phyloP scores from a whole-genome alignment of 805 yeast genomes.

The Yamadazyma kitorensis region DNA sequence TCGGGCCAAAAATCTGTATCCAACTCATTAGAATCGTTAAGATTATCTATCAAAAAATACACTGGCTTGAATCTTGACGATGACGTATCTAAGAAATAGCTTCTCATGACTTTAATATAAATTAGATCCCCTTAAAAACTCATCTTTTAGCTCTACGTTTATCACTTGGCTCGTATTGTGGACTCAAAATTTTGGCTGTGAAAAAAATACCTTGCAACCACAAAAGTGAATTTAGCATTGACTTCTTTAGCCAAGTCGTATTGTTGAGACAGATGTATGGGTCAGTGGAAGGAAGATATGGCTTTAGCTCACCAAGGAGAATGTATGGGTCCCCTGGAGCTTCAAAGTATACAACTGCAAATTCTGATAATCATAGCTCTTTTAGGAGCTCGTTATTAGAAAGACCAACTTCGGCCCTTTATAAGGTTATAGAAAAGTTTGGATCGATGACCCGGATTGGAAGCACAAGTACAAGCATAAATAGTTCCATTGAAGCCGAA shows the following conservation, averaged over 20 bases:
- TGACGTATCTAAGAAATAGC: slow-evolving; percentile 53
- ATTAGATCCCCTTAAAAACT: no score
- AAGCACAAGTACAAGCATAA: neutral
- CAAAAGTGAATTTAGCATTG: no score
- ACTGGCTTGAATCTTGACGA: slow-evolving; percentile 73
- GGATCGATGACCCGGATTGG: slow-evolving; percentile 2
- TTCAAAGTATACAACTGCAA: slow-evolving; percentile 7
- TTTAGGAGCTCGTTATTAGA: slow-evolving; percentile 3
- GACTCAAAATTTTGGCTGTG: no score
- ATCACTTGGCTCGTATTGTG: no score
- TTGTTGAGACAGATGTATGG: no score
- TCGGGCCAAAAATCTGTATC: slow-evolving; percentile 37
- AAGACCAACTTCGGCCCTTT: slow-evolving; percentile 9
- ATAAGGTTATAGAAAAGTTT: slow-evolving; percentile 9
- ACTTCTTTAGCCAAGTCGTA: no score
- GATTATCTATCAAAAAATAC: slow-evolving; percentile 45
- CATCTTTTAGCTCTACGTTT: no score
- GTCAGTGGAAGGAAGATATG: neutral
- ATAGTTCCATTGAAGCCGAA: neutral
- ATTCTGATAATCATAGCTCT: neutral
- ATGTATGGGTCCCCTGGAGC: slow-evolving; percentile 1
- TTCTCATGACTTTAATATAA: no score
- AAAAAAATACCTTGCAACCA: no score
- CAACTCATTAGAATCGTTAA: slow-evolving; percentile 35
- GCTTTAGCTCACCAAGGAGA: no score